These are phyloP conservation scores for Amyloporia xantha DNA, from an alignment of 768 basidiomycete species.

Conservation along the genomic window DNA sequence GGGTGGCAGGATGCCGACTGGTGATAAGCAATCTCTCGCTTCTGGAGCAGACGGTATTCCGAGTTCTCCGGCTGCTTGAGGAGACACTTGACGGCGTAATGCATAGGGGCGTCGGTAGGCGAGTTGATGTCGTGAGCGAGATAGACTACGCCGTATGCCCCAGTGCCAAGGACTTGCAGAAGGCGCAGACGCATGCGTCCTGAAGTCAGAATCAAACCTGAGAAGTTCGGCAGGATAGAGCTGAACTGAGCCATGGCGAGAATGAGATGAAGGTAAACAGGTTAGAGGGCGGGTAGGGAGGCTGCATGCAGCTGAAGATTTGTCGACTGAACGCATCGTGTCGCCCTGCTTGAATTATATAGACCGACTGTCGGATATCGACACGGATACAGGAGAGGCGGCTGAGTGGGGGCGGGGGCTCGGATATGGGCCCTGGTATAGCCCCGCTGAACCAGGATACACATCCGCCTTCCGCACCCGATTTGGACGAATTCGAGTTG, in stretches of 20 bases:
- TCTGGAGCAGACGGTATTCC: constrained; percentile 12
- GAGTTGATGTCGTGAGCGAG: constrained; percentile 19
- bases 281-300: background rate
- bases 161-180: constrained; percentile 16
- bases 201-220: constrained; percentile 13
- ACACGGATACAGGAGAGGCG: background rate
- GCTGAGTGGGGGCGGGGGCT: background rate
- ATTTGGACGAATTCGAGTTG: background rate
- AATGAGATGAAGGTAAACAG: background rate
- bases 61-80: constrained; percentile 18
- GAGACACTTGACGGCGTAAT: constrained; percentile 23
- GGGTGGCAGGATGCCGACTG: constrained; percentile 13
- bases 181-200: constrained; percentile 13
- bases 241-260: constrained; percentile 19
- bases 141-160: constrained; percentile 26
- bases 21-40: constrained; percentile 22
- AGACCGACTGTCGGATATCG: background rate
- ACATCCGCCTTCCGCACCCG: constrained; percentile 1
- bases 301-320: too few species aligned
- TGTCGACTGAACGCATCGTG: background rate
- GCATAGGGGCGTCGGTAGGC: constrained; percentile 1
- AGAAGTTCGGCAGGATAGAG: constrained; percentile 20
- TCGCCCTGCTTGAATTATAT: background rate
- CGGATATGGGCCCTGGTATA: constrained; percentile 1
- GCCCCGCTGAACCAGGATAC: background rate